Evolutionary conservation across 768 basidiomycete genomes (phyloP).

Genomic region (Cyclocybe cylindracea): DNA sequence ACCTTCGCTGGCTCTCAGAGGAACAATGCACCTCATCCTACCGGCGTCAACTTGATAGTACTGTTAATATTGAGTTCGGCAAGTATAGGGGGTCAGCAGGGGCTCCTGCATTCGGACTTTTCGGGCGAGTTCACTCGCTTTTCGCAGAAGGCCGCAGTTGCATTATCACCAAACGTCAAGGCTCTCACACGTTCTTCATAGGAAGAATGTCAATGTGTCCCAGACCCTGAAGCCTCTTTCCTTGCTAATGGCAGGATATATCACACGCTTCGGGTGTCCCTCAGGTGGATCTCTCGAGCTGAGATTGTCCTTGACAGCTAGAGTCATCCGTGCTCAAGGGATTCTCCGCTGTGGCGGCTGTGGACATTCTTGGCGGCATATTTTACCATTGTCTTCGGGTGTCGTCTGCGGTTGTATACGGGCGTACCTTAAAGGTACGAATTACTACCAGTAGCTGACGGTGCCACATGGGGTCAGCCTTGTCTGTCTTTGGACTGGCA

Average conservation of each 20-base stretch:
- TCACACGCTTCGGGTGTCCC: slow-evolving; percentile 16
- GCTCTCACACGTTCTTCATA: slow-evolving; percentile 14
- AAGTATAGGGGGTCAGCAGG: no score
- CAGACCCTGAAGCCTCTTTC: slow-evolving; percentile 12
- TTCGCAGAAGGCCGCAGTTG: no score
- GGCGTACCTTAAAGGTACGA: neutral
- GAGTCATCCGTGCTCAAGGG: slow-evolving; percentile 20
- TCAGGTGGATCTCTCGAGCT: slow-evolving; percentile 10
- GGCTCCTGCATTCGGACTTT: no score
- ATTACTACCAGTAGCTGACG: no score
- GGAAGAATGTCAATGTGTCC: slow-evolving; percentile 8
- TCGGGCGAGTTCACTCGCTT: no score
- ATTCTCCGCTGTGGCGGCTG: slow-evolving; percentile 22
- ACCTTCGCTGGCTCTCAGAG: no score
- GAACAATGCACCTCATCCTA: no score
- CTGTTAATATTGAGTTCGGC: no score
- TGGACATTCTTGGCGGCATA: slow-evolving; percentile 20
- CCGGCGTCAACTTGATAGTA: no score
- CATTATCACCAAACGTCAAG: neutral
- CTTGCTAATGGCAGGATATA: slow-evolving; percentile 6
- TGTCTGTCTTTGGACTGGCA: no score
- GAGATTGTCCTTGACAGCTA: slow-evolving; percentile 16
- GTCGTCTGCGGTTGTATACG: slow-evolving; percentile 15
- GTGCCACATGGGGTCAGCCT: no score
- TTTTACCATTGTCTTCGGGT: slow-evolving; percentile 22